Base-by-base conservation (phyloP, 805 yeast species). In the Priceomyces castillae region DNA sequence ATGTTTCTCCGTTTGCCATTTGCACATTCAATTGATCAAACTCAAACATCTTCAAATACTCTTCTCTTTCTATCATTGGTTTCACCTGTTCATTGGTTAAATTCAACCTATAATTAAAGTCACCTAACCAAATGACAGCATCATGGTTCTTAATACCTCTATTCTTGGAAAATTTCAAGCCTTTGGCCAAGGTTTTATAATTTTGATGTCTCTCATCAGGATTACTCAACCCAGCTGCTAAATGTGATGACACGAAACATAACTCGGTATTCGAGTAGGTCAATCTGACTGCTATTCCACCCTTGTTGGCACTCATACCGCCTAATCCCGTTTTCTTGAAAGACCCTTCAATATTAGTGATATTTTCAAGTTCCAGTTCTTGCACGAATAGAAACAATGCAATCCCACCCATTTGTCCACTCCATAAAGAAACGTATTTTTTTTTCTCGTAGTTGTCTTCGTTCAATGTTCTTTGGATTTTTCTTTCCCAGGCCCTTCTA, bases 271-370 rank as follows among this genome's bases (percentile, higher is more conserved):
- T 80, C 11, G 84, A 80, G 46, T 82, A 76, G 18, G 74, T 67
- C 55, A 88, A 74, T 48, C 90, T 77, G 2, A 85, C 78, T 0
- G 86, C 83, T 35, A 86, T 79, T 2, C 87, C 95, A 3, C 96
- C 96, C 60, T 88, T 82, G 53, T 82, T 82, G 9, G 81, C 81
- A 44, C 95, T 82, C 65, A 90, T 82, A 4, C 99, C 99, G 25
- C 96, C 95, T 40, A 92, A 74, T 0, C 99, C 99, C 0, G 98
- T 90, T 56, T 92, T 92, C 53, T 88, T 90, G 30, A 82, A 77
- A 28, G 84, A 77, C 1, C 90, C 82, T 53, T 82, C 86, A 20
- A 90, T 72, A 39, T 80, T 76, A 34, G 78, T 73, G 26, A 90
- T 74, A 39, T 75, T 69, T 9, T 72, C 65, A 3, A 77, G 56